Base-by-base conservation (phyloP, 78 protist genomes). In the Pigoraptor vietnamica region DNA sequence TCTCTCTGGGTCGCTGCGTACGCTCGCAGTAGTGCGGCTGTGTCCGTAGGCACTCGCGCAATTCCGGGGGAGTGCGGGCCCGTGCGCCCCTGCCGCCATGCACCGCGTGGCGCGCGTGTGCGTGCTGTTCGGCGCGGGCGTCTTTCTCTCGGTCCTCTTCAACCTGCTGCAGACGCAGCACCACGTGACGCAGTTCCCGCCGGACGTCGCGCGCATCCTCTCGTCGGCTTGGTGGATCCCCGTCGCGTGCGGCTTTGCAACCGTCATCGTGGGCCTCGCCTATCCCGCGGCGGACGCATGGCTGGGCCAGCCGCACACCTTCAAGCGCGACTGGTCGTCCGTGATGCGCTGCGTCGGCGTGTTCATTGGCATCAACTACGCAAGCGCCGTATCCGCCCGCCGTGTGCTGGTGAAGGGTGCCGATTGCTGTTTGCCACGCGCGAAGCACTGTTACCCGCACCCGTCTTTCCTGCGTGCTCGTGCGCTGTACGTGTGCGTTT, bases 241-340 rank as follows among this genome's bases (percentile, higher is more conserved):
- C 84, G 84, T 79, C 84, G 84, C 32, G 39, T 90, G 81, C 0
- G 91, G 91, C 29, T n/a, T 56, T 23, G 91, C 91, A 1, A 33
- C 86, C 40, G 35, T 90, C 48, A 2, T 90, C 24, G 84, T 90
- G 29, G 91, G 91, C n/a, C 33, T 90, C 10, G 91, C 82, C 91
- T 55, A 37, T 33, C 91, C 91, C 0, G 21, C 10, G 40, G 86
- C 55, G 37, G 91, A 90, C 1, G 24, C 19, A 0, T 56, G 14
- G 32, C 83, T 90, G 9, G 86, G 84, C 23, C 24, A 2, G 39
- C 91, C 91, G 21, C 91, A 90, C 34, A 23, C 21, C 1, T 90
- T 55, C 84, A 90, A 90, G 40, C 81, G 91, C 24, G 91, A 90
- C 21, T 90, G 91, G 91, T 90, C 91, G 14, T 55, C 84, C 81